Evolutionary conservation across 352 stramenopile genomes (phyloP), one percentile per base, ranked within the genome.

Genomic region (Pythium myriotylum): DNA sequence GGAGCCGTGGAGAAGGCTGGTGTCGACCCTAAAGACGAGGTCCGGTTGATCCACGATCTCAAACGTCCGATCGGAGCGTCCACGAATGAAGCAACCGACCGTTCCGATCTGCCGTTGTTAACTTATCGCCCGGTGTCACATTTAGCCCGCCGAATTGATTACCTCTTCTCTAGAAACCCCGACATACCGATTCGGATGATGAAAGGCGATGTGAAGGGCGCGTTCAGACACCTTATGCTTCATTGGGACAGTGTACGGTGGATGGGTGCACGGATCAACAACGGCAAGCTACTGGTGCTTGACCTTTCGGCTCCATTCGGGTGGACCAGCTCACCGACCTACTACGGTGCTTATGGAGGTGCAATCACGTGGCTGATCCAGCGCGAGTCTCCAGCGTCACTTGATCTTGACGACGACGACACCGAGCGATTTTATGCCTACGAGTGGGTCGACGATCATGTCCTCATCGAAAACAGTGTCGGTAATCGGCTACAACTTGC

Each of bases 381-480:
- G 1, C 47, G 48, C 2, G 57, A 65, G 17, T 58, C 47, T 7
- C 57, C 48, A 7, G 39, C 37, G 2, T 33, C n/a, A 0, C 9
- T 65, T 12, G 13, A 40, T n/a, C 23, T 26, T 0, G 20, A 24
- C 16, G 19, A 23, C 3, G 4, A 3, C 0, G 72, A 72, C 24
- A n/a, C 41, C 0, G 49, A 66, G 5, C 32, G 48, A 1, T 72
- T 73, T 29, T 75, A 68, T 19, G 24, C 33, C 0, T 78, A 65
- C 32, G 67, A 71, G 16, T 78, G 67, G 71, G 57, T 73, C 1
- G 71, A 75, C 23, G 71, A 71, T 37, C 59, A 75, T 27, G 53
- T 73, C 16, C 12, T 75, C 16, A 45, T 78, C 4, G 70, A 74
- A 41, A 2, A 37, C 4, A 51, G 68, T 1, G 0, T 23, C 1